phyloP scores from a whole-genome alignment of 305 asterid species.

The Euphrasia arctica region DNA sequence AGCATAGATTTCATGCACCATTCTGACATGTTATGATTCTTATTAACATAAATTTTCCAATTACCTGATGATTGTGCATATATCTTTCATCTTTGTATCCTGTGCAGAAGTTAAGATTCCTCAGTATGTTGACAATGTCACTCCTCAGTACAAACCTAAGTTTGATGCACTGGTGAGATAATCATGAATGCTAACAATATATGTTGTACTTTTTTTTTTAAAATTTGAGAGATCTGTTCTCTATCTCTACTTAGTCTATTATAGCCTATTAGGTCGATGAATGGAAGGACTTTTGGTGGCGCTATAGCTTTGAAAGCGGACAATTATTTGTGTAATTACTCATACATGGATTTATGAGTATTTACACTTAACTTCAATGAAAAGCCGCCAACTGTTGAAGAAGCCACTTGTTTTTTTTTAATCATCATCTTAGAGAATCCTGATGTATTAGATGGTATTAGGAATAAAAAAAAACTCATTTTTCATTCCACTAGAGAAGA shows the following conservation, averaged over 20 bases:
- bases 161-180: constrained; percentile 86
- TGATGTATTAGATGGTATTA: background rate
- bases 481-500: no score
- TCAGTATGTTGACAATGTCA: constrained; percentile 81
- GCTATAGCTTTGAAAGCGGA: no score
- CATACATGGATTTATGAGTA: no score
- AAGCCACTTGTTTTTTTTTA: background rate
- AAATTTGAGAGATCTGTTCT: background rate
- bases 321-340: no score
- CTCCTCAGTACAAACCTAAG: constrained; percentile 89
- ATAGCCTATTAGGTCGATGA: no score
- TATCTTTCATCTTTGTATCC: constrained; percentile 20
- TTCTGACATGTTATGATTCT: constrained; percentile 5
- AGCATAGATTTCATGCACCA: background rate
- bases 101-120: constrained; percentile 81
- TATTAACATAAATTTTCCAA: constrained; percentile 7
- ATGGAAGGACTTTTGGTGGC: no score
- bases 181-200: background rate
- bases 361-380: no score
- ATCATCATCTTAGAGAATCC: background rate
- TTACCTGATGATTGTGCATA: constrained; percentile 8
- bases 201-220: background rate
- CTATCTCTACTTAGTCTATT: background rate
- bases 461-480: no score
- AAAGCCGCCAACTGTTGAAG: no score